Evolutionary conservation across 23 red algal genomes (phyloP).

Genomic region (Gracilaria caudata): DNA sequence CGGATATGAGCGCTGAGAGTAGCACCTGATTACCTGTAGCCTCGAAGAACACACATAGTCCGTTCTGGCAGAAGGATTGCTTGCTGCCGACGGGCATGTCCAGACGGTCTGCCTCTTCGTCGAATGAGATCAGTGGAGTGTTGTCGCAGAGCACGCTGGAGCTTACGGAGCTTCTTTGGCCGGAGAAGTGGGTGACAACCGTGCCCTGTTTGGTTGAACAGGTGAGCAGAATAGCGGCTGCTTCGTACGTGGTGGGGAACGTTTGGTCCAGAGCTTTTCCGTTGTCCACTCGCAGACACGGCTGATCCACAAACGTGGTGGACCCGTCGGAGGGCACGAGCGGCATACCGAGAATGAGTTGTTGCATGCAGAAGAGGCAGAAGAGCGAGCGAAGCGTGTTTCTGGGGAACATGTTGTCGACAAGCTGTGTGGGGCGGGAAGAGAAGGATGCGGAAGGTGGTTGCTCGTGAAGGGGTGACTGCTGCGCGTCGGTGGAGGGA

Average conservation of each 20-base stretch:
- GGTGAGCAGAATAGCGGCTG: neutral
- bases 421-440: neutral
- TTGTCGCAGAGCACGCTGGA: neutral
- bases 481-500: neutral
- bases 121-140: neutral
- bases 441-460: neutral
- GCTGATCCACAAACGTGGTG: neutral
- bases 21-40: neutral
- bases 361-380: neutral
- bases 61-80: neutral
- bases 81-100: neutral
- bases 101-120: neutral
- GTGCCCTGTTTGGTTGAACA: neutral
- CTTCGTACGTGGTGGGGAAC: neutral
- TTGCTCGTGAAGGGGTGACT: neutral
- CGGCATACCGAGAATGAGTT: neutral
- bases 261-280: neutral
- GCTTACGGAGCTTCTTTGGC: neutral
- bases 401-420: neutral
- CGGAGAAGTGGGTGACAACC: neutral
- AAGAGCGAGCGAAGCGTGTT: neutral
- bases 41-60: constrained; percentile 8
- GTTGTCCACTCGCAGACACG: neutral
- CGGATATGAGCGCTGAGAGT: neutral
- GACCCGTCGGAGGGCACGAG: neutral